Percentiles rank a stretch among this genome's conserved stretches.
Conservation (phyloP, 2,329 filamentous ascomycete genomes). For the Xylaria sp. region DNA sequence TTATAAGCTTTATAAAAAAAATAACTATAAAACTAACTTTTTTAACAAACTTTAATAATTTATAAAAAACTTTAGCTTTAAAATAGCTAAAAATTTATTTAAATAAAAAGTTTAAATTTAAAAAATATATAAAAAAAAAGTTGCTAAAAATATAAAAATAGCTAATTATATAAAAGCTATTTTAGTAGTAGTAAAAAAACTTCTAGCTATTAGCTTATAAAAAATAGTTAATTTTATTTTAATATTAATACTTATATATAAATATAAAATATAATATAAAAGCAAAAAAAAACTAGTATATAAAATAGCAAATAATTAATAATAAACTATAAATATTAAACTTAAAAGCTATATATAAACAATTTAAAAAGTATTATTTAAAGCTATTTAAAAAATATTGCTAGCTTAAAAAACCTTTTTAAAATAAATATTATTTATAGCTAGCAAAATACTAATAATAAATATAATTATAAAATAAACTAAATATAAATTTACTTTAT, state of each 20-base stretch:
- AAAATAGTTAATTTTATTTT: constrained; percentile 6
- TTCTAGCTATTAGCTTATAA: neutral
- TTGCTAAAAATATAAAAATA: constrained; percentile 4
- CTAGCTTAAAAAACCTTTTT: neutral
- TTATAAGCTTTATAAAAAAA: neutral
- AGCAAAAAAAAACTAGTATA: neutral
- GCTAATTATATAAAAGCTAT: constrained; percentile 5
- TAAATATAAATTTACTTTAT: neutral
- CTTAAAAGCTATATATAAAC: neutral
- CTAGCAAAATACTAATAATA: neutral
- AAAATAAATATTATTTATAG: neutral
- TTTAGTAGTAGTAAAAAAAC: neutral
- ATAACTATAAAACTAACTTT: neutral
- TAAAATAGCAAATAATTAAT: neutral
- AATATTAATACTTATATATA: constrained; percentile 1
- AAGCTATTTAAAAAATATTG: neutral
- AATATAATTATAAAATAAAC: neutral
- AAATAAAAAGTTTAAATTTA: constrained; percentile 5
- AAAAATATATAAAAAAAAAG: constrained; percentile 3
- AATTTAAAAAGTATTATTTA: neutral
- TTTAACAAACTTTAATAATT: neutral
- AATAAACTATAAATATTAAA: neutral
- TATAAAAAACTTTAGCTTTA: neutral
- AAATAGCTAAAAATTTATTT: neutral
- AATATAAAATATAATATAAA: constrained; percentile 13